phyloP scores from a whole-genome alignment of 2,329 filamentous ascomycete species.

The Xylaria sp. region DNA sequence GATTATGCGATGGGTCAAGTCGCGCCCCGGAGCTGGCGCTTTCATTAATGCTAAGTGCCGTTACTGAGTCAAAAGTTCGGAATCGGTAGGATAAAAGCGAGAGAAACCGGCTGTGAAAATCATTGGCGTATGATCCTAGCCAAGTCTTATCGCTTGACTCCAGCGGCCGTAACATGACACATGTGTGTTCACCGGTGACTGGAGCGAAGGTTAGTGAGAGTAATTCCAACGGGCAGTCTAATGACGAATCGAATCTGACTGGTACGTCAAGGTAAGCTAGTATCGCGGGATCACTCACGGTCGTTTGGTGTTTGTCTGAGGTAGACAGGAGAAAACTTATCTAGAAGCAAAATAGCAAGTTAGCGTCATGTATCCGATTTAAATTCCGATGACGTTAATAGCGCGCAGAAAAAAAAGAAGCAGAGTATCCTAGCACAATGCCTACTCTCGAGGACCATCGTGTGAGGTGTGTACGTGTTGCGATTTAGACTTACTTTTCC shows the following conservation, averaged over 20 bases:
- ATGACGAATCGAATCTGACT: neutral
- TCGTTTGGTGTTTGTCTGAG: constrained; percentile 95
- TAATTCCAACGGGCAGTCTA: neutral
- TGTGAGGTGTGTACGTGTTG: neutral
- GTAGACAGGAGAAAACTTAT: constrained; percentile 88
- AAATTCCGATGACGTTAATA: neutral
- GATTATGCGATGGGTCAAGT: constrained; percentile 66
- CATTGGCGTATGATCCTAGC: constrained; percentile 89
- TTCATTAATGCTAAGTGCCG: constrained; percentile 88
- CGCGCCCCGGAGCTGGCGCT: constrained; percentile 79
- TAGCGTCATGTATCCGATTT: neutral
- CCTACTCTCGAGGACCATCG: neutral
- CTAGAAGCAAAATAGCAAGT: constrained; percentile 13
- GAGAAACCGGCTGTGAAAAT: constrained; percentile 95
- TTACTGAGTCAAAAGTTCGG: constrained; percentile 78
- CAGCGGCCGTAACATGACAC: constrained; percentile 92
- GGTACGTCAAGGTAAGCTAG: neutral
- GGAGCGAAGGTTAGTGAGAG: constrained; percentile 9
- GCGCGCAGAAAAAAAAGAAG: neutral
- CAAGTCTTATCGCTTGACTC: constrained; percentile 73
- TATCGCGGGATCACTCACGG: constrained; percentile 41
- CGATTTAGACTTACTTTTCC: constrained; percentile 61
- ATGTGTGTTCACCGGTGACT: constrained; percentile 94
- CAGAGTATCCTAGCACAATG: neutral
- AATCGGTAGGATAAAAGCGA: constrained; percentile 93